Evolutionary conservation across 176 grass and related monocot species (phyloP).

Genomic region (Oryza glumipatula): DNA sequence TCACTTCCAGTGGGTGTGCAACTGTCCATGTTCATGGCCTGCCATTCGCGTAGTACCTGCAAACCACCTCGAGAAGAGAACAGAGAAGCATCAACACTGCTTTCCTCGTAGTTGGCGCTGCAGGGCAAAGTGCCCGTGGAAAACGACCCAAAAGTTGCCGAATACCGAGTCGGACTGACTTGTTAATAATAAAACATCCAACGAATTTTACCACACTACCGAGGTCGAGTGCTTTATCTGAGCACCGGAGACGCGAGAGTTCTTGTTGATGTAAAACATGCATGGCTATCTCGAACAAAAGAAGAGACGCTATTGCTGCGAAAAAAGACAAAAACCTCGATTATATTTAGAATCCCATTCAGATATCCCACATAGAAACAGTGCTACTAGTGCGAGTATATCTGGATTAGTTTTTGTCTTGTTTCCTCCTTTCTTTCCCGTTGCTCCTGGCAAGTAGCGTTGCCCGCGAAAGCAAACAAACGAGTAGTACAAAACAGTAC

Average conservation of each 20-base stretch:
- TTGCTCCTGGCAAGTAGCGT: slow-evolving; percentile 25
- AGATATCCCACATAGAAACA: neutral
- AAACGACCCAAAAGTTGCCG: slow-evolving; percentile 35
- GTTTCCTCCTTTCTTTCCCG: slow-evolving; percentile 21
- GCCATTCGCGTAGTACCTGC: neutral
- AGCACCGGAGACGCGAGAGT: neutral
- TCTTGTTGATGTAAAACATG: neutral
- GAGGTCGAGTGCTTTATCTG: neutral
- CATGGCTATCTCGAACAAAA: neutral
- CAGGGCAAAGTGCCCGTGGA: slow-evolving; percentile 27
- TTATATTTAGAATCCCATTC: neutral
- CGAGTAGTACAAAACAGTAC: slow-evolving; percentile 23
- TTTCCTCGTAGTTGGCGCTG: slow-evolving; percentile 21
- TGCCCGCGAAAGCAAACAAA: slow-evolving; percentile 30
- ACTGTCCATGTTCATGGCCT: neutral
- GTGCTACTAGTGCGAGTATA: neutral
- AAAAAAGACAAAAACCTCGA: neutral
- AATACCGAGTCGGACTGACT: slow-evolving; percentile 10
- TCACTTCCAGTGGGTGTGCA: neutral
- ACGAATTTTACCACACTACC: slow-evolving; percentile 38
- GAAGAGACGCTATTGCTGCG: neutral
- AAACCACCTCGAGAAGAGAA: slow-evolving; percentile 37
- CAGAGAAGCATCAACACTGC: neutral
- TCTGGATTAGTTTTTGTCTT: neutral
- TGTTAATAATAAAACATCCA: slow-evolving; percentile 27